Percentiles rank a stretch among this genome's conserved stretches.
Conservation (phyloP, 176 grass and related monocot species). For the Leersia perrieri region DNA sequence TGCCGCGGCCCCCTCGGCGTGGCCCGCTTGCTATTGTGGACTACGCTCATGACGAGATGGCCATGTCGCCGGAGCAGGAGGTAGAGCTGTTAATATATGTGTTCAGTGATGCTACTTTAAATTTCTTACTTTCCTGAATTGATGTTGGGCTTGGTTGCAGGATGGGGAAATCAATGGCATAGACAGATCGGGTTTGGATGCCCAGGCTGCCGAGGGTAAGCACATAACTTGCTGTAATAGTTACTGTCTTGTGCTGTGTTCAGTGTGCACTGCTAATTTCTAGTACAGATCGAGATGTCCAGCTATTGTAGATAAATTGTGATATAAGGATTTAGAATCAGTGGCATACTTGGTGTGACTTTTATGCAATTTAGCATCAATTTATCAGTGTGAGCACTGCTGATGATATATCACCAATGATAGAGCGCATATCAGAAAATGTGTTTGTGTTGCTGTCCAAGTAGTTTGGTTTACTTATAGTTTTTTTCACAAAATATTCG, state of each 20-base stretch:
- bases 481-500: not conserved
- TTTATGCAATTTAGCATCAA: not conserved
- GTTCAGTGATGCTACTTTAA: slow-evolving; percentile 9
- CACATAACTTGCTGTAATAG: not conserved
- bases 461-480: not conserved
- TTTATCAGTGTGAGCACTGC: not conserved
- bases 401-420: not conserved
- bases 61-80: slow-evolving; percentile 79
- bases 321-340: not conserved
- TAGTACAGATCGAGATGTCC: not conserved
- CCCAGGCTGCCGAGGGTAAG: slow-evolving; percentile 43
- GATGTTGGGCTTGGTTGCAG: slow-evolving; percentile 37
- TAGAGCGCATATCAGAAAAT: not conserved
- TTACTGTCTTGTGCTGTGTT: not conserved
- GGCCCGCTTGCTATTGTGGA: slow-evolving; percentile 74
- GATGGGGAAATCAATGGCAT: slow-evolving; percentile 49
- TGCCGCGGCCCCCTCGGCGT: slow-evolving; percentile 26
- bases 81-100: slow-evolving; percentile 45
- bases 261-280: not conserved
- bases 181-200: slow-evolving; percentile 3
- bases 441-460: not conserved
- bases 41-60: slow-evolving; percentile 84
- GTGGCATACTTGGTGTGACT: not conserved
- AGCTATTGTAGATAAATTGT: not conserved
- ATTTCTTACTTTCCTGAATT: slow-evolving; percentile 26